phyloP scores from a whole-genome alignment of 2,329 filamentous ascomycete genomes.

The Cercospora canescens region DNA sequence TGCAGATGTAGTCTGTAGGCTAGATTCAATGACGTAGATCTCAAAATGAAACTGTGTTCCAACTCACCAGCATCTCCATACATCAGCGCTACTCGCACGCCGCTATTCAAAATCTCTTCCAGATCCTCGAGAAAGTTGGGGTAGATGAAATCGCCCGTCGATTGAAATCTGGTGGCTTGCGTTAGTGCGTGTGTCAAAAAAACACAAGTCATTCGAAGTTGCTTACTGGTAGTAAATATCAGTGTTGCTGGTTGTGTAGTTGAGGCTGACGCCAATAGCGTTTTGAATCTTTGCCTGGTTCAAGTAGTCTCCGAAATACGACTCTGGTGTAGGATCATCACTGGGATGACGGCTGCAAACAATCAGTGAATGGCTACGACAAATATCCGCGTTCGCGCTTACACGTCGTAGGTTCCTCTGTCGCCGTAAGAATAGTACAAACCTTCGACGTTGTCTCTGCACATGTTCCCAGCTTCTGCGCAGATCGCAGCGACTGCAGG shows the following conservation, averaged over 20 bases:
- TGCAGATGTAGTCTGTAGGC: slow-evolving; percentile 46
- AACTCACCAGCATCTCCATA: slow-evolving; percentile 45
- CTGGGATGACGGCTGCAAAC: slow-evolving; percentile 45
- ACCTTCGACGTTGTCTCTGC: slow-evolving; percentile 54
- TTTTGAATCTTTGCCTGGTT: slow-evolving; percentile 55
- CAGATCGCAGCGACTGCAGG: slow-evolving; percentile 54
- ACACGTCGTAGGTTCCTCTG: slow-evolving; percentile 61
- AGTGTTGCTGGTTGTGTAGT: slow-evolving; percentile 52
- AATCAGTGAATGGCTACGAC: background rate
- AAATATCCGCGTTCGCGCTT: background rate
- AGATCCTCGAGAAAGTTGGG: slow-evolving; percentile 56
- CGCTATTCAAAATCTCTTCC: slow-evolving; percentile 45
- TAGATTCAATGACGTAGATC: background rate
- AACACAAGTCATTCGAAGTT: background rate
- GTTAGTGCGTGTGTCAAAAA: background rate
- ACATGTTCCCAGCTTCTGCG: slow-evolving; percentile 56
- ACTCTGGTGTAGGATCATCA: slow-evolving; percentile 60
- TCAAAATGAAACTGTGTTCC: background rate
- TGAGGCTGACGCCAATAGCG: slow-evolving; percentile 60
- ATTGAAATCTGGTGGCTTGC: slow-evolving; percentile 37
- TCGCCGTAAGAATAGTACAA: slow-evolving; percentile 54
- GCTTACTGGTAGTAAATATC: slow-evolving; percentile 41
- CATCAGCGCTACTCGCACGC: slow-evolving; percentile 45
- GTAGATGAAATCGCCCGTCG: slow-evolving; percentile 60
- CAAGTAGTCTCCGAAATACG: slow-evolving; percentile 53